A percentile compares a stretch with the other conserved stretches of the same genome.
Evolutionary conservation across 2,329 filamentous ascomycete genomes (phyloP).

Genomic region (Apiospora saccharicola): DNA sequence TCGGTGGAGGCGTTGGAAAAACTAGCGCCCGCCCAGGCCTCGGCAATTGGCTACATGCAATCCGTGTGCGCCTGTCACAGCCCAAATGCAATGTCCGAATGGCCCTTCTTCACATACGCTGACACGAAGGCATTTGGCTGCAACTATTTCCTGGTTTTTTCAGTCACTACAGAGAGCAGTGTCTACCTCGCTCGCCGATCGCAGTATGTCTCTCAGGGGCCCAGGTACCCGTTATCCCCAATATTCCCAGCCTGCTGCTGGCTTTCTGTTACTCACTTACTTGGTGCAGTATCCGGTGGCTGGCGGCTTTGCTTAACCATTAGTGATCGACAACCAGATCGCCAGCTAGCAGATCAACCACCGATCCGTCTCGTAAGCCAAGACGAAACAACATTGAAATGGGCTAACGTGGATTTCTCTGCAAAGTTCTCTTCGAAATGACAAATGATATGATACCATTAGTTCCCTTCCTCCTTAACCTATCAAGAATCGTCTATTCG

Average conservation of each 20-base stretch:
- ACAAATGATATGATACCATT: not conserved
- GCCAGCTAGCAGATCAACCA: not conserved
- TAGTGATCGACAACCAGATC: not conserved
- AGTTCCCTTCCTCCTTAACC: not conserved
- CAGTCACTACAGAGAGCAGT: not conserved
- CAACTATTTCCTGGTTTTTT: not conserved
- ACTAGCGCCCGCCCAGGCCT: conserved; percentile 7
- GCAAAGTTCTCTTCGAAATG: not conserved
- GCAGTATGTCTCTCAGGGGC: not conserved
- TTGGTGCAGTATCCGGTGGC: not conserved
- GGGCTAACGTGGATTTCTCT: not conserved
- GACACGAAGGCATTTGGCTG: not conserved
- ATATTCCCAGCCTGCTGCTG: not conserved
- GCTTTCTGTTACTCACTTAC: not conserved
- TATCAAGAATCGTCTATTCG: not conserved
- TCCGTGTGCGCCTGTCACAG: not conserved
- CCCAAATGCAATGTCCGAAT: not conserved
- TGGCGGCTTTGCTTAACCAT: not conserved
- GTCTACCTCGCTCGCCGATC: not conserved
- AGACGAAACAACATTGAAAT: not conserved
- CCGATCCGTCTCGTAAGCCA: not conserved
- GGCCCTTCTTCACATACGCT: not conserved
- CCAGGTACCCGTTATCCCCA: not conserved
- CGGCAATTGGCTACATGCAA: conserved; percentile 15
- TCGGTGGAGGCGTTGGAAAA: conserved; percentile 10